These are phyloP conservation scores for rapeseed (Brassica napus) DNA, from an alignment of 345 rosid species.

Conservation along the genomic window DNA sequence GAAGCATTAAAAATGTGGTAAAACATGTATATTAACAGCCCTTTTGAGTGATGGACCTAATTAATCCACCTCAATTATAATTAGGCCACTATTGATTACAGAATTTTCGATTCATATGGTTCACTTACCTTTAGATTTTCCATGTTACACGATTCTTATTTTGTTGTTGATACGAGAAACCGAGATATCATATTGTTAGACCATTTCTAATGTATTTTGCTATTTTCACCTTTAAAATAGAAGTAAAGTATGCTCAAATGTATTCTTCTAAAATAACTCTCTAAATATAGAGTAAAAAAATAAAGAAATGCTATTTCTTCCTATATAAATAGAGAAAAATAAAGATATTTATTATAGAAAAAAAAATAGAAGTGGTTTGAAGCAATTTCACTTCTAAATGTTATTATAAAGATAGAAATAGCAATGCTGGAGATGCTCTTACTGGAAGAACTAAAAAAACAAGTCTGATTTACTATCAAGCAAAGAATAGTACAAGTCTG, in stretches of 20 bases:
- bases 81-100: conserved; percentile 14
- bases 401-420: too few species aligned
- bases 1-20: conserved; percentile 3
- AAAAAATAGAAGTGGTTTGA: too few species aligned
- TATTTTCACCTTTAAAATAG: too few species aligned
- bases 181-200: not conserved
- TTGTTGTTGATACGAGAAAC: not conserved
- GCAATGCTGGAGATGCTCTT: too few species aligned
- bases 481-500: conserved; percentile 1
- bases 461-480: not conserved
- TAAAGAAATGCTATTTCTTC: too few species aligned
- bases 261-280: too few species aligned
- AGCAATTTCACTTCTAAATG: too few species aligned
- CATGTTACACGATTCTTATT: not conserved
- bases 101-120: conserved; percentile 2
- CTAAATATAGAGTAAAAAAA: too few species aligned
- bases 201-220: too few species aligned
- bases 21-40: conserved; percentile 13
- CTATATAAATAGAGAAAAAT: too few species aligned
- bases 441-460: not conserved
- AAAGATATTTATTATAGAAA: too few species aligned
- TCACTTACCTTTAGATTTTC: not conserved
- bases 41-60: conserved; percentile 24
- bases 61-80: conserved; percentile 2
- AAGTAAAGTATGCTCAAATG: too few species aligned